These are phyloP conservation scores for Funneliformis caledonium DNA, from an alignment of 371 early-diverging fungal genomes.

Conservation along the genomic window DNA sequence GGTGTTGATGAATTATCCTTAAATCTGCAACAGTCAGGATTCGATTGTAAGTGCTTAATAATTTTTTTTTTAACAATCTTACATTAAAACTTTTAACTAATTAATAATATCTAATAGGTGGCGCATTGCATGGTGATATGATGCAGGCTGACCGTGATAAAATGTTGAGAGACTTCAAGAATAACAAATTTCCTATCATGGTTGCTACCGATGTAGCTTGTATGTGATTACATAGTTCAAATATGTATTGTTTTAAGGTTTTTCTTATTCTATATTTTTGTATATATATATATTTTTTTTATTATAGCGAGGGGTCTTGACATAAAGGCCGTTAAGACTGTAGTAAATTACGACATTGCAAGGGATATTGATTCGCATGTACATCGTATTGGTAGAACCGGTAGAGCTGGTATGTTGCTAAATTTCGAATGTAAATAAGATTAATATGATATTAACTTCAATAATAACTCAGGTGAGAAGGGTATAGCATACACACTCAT, in stretches of 20 bases:
- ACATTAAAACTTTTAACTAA: not conserved
- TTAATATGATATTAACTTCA: conserved; percentile 44
- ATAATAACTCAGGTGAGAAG: conserved; percentile 71
- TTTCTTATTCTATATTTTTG: not conserved
- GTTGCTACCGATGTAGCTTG: conserved; percentile 99
- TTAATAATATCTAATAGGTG: conserved; percentile 51
- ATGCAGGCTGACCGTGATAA: conserved; percentile 94
- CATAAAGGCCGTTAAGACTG: conserved; percentile 71
- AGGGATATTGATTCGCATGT: conserved; percentile 81
- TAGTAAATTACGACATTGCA: conserved; percentile 79
- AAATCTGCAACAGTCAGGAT: conserved; percentile 56
- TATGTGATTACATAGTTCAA: conserved; percentile 27
- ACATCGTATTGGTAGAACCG: conserved; percentile 74
- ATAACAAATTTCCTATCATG: conserved; percentile 74
- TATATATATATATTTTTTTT: conserved; percentile 43
- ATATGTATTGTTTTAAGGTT: not conserved
- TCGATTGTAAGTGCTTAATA: conserved; percentile 56
- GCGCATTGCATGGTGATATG: conserved; percentile 98
- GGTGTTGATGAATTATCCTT: conserved; percentile 64
- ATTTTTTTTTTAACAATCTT: conserved; percentile 1
- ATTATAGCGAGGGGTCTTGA: conserved; percentile 87
- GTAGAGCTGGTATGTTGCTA: conserved; percentile 53
- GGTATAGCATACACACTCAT: conserved; percentile 76
- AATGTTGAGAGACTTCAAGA: conserved; percentile 83
- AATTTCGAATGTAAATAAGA: conserved; percentile 37